Base-by-base conservation (phyloP, 768 basidiomycete species). In the Gymnopilus dilepis region DNA sequence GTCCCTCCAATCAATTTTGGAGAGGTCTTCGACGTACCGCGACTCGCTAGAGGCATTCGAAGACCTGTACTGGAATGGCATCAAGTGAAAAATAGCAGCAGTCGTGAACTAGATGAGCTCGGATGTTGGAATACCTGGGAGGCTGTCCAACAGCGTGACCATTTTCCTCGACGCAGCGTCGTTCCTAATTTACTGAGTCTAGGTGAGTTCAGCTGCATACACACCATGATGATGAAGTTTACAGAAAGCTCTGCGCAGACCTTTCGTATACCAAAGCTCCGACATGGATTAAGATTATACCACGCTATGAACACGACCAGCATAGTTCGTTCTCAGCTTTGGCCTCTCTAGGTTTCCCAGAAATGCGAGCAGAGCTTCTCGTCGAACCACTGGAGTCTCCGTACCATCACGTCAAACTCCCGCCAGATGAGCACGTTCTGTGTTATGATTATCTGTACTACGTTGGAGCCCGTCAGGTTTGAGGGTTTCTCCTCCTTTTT, bases 1-100 rank as follows among this genome's bases (percentile, higher is more conserved):
- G 81, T 81, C n/a, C 79, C 80, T 12, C 76, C 81, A 13, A 79
- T 87, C 42, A 73, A 82, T 21, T 87, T 89, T 64, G 81, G 86
- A 21, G 80, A 85, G 28, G 81, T 89, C 1, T 88, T 88, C 64
- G 86, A 90, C 65, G 72, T 88, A 45, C 79, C 82, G 1, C 78
- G 83, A 9, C 77, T 88, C 5, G 74, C 80, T 30, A 70, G 76
- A 53, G 67, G 70, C 12, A 67, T 88, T 22, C 75, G 77, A 19
- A 73, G 67, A 40, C 82, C 86, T 0, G 68, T 90, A 12, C 68
- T 89, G 4, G 87, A 90, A 72, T 90, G 87, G 87, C 77, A 81
- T 43, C 81, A 89, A 61, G 80, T 90, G 47, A 89, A 89, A 69
- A 74, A 83, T 58, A 68, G 70, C 13, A 73, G 71, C 34, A 81